Evolutionary conservation across 1,139 yeast species (phyloP), one percentile per base, ranked within the genome.

Genomic region (Taphrina deformans): DNA sequence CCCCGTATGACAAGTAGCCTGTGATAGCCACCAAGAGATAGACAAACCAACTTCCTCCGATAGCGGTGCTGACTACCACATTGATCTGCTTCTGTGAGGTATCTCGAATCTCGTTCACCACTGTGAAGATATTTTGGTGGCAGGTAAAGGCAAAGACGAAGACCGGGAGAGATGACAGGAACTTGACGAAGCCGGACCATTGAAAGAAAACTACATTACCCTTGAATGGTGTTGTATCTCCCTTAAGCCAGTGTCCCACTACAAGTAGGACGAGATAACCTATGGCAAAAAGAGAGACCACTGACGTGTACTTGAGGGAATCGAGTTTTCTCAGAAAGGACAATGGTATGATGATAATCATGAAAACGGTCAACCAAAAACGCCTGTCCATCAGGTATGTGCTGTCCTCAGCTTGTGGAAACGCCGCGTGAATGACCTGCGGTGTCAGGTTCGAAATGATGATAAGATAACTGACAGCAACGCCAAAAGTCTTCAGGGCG

Each of bases 381-480:
- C 80, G 65, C 7, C 80, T 72, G 44, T 71, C 67, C 44, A 73
- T 67, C 50, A 75, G 67, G 26, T 68, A 58, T 3, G 69, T 62
- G 9, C 67, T 68, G 29, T 65, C 69, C 10, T 65, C 66, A 3
- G 69, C 48, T 12, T 66, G 40, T n/a, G 64, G 65, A 29, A 67
- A 51, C n/a, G 70, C 59, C 16, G 69, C 70, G n/a, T 56, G 63
- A 14, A 70, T 60, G 52, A 79, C 75, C 71, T 78, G 79, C 5
- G 98, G 98, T 85, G 92, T 86, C 69, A 93, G 79, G 73, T 92
- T 97, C 9, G 97, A 98, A 67, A 91, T 85, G 67, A 93, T 84
- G 50, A 93, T 95, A 69, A 93, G 77, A 72, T 95, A 93, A 65
- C 95, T 86, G 14, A 93, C 84, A 1, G 95, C 93, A 4, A 91